Evolutionary conservation across 2,329 filamentous ascomycete species (phyloP), one percentile per base, ranked within the genome.

Genomic region (Hypoxylon sp.): DNA sequence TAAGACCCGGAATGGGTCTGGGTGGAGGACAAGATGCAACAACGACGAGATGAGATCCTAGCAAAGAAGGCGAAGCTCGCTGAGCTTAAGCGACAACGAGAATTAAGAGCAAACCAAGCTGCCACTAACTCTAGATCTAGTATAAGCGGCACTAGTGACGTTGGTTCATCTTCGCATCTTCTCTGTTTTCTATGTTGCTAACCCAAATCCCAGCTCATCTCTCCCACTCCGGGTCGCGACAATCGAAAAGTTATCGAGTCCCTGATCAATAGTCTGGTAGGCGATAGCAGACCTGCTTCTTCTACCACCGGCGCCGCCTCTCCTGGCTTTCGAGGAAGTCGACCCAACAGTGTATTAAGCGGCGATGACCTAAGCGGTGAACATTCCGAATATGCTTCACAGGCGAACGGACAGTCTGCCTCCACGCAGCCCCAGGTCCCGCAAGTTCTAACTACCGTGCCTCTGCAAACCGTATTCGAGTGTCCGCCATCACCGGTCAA

Each of bases 41-140:
- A 92, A 80, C 88, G 92, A 66, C 89, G 91, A 78, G 91, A 96
- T 78, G 94, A 99, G 78, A 96, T 99, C 63, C 79, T 94, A 65
- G 92, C 91, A 63, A 99, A 99, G 78, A 93, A 90, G 79, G 93
- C 92, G 58, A 97, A 94, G 79, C 90, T 99, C 66, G 92, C 90
- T 38, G 94, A 97, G 80, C 82, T 99, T 61, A 97, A 96, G 77
- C 85, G 90, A 57, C 91, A 97, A 75, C 84, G 94, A 64, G 91
- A 95, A 71, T 77, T 93, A 63, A 83, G 92, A 52, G 84, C 90
- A 59, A 89, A 82, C 69, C 90, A 95, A 69, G 85, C 55, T 2
- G 51, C 89, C 63, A 83, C 80, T 52, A 82, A 81, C 57, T 84
- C 78, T 62, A 84, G 91, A 62, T 82, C 86, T 66, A 89, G 85